Evolutionary conservation across 2,329 filamentous ascomycete species (phyloP).

Genomic region (Nemania sp.): DNA sequence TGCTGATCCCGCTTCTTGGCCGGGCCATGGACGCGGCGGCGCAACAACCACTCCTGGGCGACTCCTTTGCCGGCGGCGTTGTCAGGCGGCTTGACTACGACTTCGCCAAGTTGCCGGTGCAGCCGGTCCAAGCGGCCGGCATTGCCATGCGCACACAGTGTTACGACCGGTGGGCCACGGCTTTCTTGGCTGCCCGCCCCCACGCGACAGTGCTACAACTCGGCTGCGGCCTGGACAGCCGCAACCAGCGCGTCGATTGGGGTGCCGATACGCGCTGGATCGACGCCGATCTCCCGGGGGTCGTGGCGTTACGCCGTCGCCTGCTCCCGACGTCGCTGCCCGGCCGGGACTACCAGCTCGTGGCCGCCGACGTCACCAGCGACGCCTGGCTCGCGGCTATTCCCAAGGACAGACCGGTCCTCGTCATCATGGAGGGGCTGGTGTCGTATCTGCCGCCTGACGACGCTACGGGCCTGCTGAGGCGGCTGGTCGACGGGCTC

Average conservation of each 20-base stretch:
- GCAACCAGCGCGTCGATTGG: slow-evolving; percentile 34
- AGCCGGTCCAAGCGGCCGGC: slow-evolving; percentile 16
- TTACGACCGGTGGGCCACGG: slow-evolving; percentile 33
- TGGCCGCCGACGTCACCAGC: slow-evolving; percentile 34
- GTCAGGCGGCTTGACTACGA: slow-evolving; percentile 33
- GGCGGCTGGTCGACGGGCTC: slow-evolving; percentile 34
- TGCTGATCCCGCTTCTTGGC: slow-evolving; percentile 32
- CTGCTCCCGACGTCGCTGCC: slow-evolving; percentile 30
- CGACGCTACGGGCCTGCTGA: slow-evolving; percentile 31
- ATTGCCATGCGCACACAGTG: slow-evolving; percentile 23
- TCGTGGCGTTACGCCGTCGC: slow-evolving; percentile 37
- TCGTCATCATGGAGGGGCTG: slow-evolving; percentile 41
- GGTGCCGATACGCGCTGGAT: slow-evolving; percentile 38
- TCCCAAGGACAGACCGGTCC: slow-evolving; percentile 37
- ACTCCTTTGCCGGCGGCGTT: slow-evolving; percentile 24
- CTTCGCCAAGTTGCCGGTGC: slow-evolving; percentile 26
- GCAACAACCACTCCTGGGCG: slow-evolving; percentile 21
- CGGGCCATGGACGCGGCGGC: slow-evolving; percentile 30
- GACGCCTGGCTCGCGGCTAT: slow-evolving; percentile 38
- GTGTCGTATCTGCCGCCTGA: slow-evolving; percentile 37
- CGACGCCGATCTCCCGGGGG: slow-evolving; percentile 42
- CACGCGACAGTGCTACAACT: slow-evolving; percentile 38
- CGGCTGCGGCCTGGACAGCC: slow-evolving; percentile 40
- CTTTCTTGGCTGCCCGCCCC: slow-evolving; percentile 33
- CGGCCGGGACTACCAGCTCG: slow-evolving; percentile 34